Evolutionary conservation across 129 eudicot genomes (phyloP).

Genomic region (Flaveria brownii): DNA sequence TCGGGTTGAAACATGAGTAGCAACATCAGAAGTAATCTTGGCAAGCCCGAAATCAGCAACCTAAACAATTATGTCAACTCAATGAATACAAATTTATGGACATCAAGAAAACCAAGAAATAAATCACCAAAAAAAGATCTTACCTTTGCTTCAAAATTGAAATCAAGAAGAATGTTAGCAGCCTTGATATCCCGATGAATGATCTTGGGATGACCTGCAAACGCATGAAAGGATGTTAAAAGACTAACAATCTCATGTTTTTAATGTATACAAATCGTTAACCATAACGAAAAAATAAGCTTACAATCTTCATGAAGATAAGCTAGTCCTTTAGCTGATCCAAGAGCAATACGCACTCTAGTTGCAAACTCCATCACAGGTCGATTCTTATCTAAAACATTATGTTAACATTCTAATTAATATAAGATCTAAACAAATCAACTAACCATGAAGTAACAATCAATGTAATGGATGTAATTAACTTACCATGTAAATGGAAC

Average conservation of each 20-base stretch:
- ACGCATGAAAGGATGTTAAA: background rate
- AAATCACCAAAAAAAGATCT: background rate
- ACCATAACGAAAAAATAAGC: constrained; percentile 24
- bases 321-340: constrained; percentile 89
- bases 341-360: constrained; percentile 81
- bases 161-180: constrained; percentile 80
- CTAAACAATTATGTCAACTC: constrained; percentile 38
- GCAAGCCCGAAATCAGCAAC: constrained; percentile 39
- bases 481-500: constrained; percentile 52
- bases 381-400: constrained; percentile 62
- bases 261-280: no score
- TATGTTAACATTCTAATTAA: background rate
- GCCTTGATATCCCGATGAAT: constrained; percentile 95
- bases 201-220: constrained; percentile 89
- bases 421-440: background rate
- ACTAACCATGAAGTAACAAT: background rate
- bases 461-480: background rate
- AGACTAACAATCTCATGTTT: background rate
- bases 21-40: constrained; percentile 15
- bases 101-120: background rate
- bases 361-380: constrained; percentile 77
- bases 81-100: background rate
- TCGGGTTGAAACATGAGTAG: constrained; percentile 15
- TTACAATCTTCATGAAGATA: constrained; percentile 91
- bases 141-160: constrained; percentile 85